Evolutionary conservation across 179 eudicot genomes (phyloP), one percentile per base, ranked within the genome.

Genomic region (Monotropa hypopitys): DNA sequence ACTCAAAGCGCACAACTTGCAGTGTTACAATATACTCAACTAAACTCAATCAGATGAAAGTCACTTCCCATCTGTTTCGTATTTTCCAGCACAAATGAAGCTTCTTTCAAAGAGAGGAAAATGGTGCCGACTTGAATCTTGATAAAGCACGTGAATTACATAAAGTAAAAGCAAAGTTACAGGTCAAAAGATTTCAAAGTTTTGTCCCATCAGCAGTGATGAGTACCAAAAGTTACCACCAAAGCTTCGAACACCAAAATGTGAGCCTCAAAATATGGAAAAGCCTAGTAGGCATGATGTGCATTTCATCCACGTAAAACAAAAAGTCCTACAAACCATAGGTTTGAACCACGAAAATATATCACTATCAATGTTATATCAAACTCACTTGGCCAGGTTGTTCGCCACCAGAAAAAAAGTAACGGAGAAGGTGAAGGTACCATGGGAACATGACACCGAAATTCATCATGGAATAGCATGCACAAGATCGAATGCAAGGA

Each of bases 31-130:
- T 20, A 3, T 43, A 38, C 10, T 38, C 26, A 67, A 38, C 30
- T 40, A 67, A 38, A 67, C n/a, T 28, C 71, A 67, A 40, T 47
- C 20, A 26, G 71, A 67, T n/a, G 15, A 38, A 38, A 30, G n/a
- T 33, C 45, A 65, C 23, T 67, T 40, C 71, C 5, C 6, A 2
- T 45, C 47, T 67, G 13, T n/a, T 33, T 65, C 49, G 40, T 10
- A 20, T 38, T 40, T 38, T 67, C 23, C 38, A 38, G 26, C 45
- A 38, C 71, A 67, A 38, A 67, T 59, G 45, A 67, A 38, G 13
- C 47, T 67, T 43, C 43, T 70, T 46, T 70, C 33, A 43, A 70
- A 43, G 20, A 45, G 30, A n/a, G 53, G 73, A 70, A 68, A 70
- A 70, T 10, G 13, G 15, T 38, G 28, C 43, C 46, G 20, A 66